A percentile compares a stretch with the other conserved stretches of the same genome.
These are phyloP conservation scores for Lepidium sativum DNA, from an alignment of 345 rosid genomes.

Conservation along the genomic window DNA sequence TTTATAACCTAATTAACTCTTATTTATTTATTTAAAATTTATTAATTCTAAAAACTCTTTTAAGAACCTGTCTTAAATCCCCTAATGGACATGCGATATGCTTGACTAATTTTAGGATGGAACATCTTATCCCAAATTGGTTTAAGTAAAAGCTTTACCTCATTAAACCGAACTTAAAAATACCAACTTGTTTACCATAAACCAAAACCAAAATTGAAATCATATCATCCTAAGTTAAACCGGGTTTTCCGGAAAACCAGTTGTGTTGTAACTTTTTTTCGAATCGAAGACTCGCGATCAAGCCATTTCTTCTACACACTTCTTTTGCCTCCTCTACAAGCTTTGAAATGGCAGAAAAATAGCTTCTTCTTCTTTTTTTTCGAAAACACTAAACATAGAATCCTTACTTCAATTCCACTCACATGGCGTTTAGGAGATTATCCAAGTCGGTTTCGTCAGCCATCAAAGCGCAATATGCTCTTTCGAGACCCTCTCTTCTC, in stretches of 20 bases:
- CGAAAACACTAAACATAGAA: background rate
- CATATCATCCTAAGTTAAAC: background rate
- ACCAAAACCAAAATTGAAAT: background rate
- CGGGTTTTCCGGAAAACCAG: background rate
- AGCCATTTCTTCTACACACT: background rate
- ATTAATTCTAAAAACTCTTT: too few species aligned
- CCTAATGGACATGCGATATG: too few species aligned
- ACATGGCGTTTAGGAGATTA: conserved; percentile 17
- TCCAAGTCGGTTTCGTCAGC: background rate
- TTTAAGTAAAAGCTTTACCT: too few species aligned
- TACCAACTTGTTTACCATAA: background rate
- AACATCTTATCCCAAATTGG: too few species aligned
- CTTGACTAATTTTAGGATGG: too few species aligned
- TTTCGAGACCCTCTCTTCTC: background rate
- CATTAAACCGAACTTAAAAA: too few species aligned
- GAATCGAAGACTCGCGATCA: background rate
- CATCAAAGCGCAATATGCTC: background rate
- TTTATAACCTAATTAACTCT: too few species aligned
- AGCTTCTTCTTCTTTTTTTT: background rate
- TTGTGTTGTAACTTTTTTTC: background rate
- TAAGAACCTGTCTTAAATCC: too few species aligned
- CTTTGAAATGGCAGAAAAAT: background rate
- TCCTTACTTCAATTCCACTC: background rate
- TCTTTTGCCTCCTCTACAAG: conserved; percentile 20
- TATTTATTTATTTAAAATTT: too few species aligned